phyloP scores from a whole-genome alignment of 371 early-diverging fungal species.

The Apophysomyces ossiformis region DNA sequence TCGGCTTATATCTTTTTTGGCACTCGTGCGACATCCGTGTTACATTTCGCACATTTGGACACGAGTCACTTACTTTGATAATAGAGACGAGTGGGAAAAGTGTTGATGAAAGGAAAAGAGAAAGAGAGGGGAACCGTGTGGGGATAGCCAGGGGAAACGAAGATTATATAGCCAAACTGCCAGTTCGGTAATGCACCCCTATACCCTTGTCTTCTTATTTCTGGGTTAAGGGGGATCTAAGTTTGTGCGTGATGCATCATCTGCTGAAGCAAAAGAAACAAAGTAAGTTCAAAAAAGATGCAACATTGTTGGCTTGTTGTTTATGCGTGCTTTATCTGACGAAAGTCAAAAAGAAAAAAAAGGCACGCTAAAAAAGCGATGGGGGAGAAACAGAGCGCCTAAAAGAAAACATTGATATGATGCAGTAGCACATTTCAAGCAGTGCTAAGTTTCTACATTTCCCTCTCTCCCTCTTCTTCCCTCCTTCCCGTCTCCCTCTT shows the following conservation, averaged over 20 bases:
- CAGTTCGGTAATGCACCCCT: slow-evolving; percentile 8
- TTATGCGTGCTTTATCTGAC: slow-evolving; percentile 6
- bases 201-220: slow-evolving; percentile 10
- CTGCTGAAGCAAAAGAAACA: not conserved
- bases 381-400: no score
- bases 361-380: not conserved
- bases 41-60: slow-evolving; percentile 18
- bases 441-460: slow-evolving; percentile 1
- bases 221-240: slow-evolving; percentile 10
- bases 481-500: slow-evolving; percentile 1
- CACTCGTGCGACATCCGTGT: slow-evolving; percentile 18
- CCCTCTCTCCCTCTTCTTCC: slow-evolving; percentile 1
- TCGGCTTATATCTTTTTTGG: slow-evolving; percentile 1
- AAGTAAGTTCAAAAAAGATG: not conserved
- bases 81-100: not conserved
- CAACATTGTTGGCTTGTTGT: not conserved
- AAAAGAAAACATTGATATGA: not conserved
- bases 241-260: slow-evolving; percentile 11
- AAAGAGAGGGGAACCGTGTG: slow-evolving; percentile 12
- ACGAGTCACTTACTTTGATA: slow-evolving; percentile 13
- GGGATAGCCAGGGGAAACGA: slow-evolving; percentile 8
- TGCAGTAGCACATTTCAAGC: slow-evolving; percentile 1
- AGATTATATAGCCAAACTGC: slow-evolving; percentile 5
- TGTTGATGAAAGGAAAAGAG: not conserved
- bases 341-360: not conserved